Base-by-base conservation (phyloP, 257 asterid genomes). In the Perilla frutescens region DNA sequence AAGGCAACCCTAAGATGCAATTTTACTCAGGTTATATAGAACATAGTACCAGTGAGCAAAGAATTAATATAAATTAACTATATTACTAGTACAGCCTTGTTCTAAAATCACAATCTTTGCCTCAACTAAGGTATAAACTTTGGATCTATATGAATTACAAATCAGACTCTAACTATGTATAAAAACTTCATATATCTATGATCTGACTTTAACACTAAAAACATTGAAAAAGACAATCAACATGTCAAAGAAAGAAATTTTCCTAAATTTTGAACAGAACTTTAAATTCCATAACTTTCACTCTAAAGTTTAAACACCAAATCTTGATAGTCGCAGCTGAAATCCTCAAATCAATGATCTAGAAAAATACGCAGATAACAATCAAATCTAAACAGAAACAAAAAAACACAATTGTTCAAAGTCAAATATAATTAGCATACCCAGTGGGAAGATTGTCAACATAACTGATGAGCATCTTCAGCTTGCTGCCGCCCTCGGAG, bases 391-490 rank as follows among this genome's bases (percentile, higher is more conserved):
- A 1, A 12, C 11, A 37, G 11, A 51, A 74, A 72, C 10, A 70
- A 32, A 59, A 12, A 29, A 51, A 74, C 37, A 68, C 9, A 62
- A 56, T 13, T 43, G 20, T 0, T 20, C 6, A 55, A 51, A 61
- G 65, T 0, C 6, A 66, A 8, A 62, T n/a, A 70, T 3, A 48
- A n/a, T 34, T 44, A 36, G 34, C 56, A 70, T 83, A 93, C 98
- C 97, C 98, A 15, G 90, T 83, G 62, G 97, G 96, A 36, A 93
- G 97, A 49, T 84, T 89, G 80, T 93, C 96, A 73, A 93, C 96
- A 80, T 77, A 87, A 82, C 85, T 89, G 76, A 88, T 85, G 43
- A 93, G 88, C 97, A 91, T 93, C 90, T 91, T 87, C n/a, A 91
- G 88, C 72, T 88, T 90, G 64, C 96, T 89, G 20, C 96, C 97